Base-by-base conservation (phyloP, 1,284 basidiomycete genomes). In the Tylopilus sp. region DNA sequence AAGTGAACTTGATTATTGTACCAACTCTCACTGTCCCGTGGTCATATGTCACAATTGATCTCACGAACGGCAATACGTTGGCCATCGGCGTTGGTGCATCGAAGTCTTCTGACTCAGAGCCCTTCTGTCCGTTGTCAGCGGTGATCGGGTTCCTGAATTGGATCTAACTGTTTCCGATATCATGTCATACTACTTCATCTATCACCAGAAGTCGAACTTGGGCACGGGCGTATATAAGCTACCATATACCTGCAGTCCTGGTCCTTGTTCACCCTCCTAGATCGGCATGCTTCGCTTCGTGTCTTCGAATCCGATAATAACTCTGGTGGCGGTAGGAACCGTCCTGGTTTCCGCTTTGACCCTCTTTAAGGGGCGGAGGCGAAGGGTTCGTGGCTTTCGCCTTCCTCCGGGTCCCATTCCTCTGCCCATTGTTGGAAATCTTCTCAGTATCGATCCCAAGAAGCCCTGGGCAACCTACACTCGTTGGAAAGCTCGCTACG, bases 381-480 rank as follows among this genome's bases (percentile, higher is more conserved):
- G 60, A 47, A 26, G 44, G 2, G 8, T 32, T 18, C 53, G 32
- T 10, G 64, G 66, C 1, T 47, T 24, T 59, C 69, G 24, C 26
- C 62, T 74, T 18, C 73, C 66, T 60, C 75, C 75, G n/a, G 73
- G 74, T 16, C 73, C 72, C 22, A 5, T 36, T 18, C 64, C 67
- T 29, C 62, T 74, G 29, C 75, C 75, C 3, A 12, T 77, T 10
- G 33, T 74, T 16, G 73, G 73, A 0, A 77, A 72, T 56, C 12
- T 67, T 29, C 51, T 77, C 49, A 44, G 57, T 32, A 73, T 77
- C n/a, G 58, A 77, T 22, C 15, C 63, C 2, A 60, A 66, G 36
- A 66, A 62, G 22, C 73, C 73, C 29, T 75, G 72, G 72, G n/a
- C 41, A 5, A 67, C 69, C 13, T 75, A 73, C 38, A 33, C 72